phyloP scores from a whole-genome alignment of 192 early-diverging fungal genomes.

The Chytriomyces confervae region DNA sequence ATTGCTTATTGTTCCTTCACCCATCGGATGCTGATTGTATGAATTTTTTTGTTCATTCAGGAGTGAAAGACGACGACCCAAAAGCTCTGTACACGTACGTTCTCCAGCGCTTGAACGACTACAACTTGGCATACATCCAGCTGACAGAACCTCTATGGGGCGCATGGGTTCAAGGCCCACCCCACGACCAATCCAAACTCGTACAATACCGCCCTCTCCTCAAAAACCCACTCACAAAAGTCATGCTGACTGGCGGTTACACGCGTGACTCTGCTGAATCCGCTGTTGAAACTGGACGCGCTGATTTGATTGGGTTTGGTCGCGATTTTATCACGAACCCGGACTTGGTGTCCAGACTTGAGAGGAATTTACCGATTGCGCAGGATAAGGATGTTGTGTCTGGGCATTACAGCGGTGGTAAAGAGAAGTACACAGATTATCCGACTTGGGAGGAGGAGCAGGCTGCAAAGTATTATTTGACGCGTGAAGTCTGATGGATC shows the following conservation, averaged over 20 bases:
- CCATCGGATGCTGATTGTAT: not conserved
- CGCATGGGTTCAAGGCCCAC: constrained; percentile 25
- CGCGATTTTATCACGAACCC: constrained; percentile 57
- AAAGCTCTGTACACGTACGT: constrained; percentile 37
- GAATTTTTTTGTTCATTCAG: not conserved
- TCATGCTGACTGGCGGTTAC: constrained; percentile 50
- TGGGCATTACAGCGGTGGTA: constrained; percentile 39
- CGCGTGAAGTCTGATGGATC: not conserved
- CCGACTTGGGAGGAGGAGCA: constrained; percentile 39
- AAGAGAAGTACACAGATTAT: constrained; percentile 47
- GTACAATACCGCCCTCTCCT: not conserved
- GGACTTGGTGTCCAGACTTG: constrained; percentile 48
- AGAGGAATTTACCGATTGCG: constrained; percentile 29
- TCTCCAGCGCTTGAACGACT: constrained; percentile 12
- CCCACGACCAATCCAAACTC: constrained; percentile 32
- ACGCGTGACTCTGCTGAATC: constrained; percentile 33
- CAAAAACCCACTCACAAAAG: constrained; percentile 20
- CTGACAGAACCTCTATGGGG: constrained; percentile 43
- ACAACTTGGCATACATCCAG: constrained; percentile 47
- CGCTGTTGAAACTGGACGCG: constrained; percentile 36
- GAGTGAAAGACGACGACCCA: constrained; percentile 22
- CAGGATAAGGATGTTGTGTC: constrained; percentile 33
- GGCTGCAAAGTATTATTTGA: not conserved
- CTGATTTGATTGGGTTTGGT: constrained; percentile 50
- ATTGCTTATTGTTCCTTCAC: not conserved